Conservation (phyloP, 495 filamentous ascomycete species). For the Penicillium angulare region DNA sequence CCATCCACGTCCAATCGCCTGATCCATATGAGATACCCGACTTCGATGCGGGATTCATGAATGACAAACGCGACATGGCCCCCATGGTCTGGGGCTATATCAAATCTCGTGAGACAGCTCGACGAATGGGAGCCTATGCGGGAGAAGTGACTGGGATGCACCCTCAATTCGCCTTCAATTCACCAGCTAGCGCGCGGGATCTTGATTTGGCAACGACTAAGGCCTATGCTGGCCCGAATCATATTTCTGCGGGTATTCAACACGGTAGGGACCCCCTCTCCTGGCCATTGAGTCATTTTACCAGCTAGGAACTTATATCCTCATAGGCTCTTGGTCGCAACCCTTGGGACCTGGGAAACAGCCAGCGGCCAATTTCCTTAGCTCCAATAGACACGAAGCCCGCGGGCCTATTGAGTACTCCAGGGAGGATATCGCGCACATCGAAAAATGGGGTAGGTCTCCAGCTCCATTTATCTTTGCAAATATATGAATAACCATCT, state of each 20-base stretch:
- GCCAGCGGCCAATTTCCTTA: constrained; percentile 44
- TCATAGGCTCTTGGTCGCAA: constrained; percentile 38
- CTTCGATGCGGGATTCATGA: constrained; percentile 86
- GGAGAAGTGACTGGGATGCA: constrained; percentile 71
- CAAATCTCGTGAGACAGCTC: constrained; percentile 78
- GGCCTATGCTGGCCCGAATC: constrained; percentile 69
- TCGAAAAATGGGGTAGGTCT: constrained; percentile 73
- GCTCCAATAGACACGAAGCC: constrained; percentile 52
- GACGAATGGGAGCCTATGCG: constrained; percentile 74
- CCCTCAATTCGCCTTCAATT: constrained; percentile 64
- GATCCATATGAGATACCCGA: constrained; percentile 73
- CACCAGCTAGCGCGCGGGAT: constrained; percentile 64
- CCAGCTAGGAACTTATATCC: neutral
- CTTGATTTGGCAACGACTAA: constrained; percentile 74
- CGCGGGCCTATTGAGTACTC: constrained; percentile 65
- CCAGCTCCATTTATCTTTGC: neutral
- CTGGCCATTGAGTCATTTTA: neutral
- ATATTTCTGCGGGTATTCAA: constrained; percentile 70
- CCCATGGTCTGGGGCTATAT: constrained; percentile 87
- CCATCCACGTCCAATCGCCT: constrained; percentile 66
- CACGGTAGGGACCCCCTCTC: constrained; percentile 34
- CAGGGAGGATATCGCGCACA: constrained; percentile 62
- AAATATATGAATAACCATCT: neutral
- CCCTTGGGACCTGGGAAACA: constrained; percentile 49
- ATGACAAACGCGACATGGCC: constrained; percentile 77